Evolutionary conservation across 176 grass and related monocot genomes (phyloP), one percentile per base, ranked within the genome.

Genomic region (Paspalum vaginatum): DNA sequence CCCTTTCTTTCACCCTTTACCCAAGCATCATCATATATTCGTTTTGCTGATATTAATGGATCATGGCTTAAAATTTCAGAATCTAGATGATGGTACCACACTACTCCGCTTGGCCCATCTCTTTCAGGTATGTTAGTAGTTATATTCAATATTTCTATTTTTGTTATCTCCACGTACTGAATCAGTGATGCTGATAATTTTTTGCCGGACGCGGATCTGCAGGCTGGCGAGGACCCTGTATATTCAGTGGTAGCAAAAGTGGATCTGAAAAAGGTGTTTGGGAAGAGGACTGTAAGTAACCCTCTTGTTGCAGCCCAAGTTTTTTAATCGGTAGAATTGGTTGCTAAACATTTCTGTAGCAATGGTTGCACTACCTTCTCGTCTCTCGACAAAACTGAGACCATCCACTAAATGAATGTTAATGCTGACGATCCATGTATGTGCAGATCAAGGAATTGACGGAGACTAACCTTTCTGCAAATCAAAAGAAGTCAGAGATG

Each of bases 101-200:
- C 89, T 97, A 58, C 76, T 97, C 13, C 84, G 94, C 6, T 52
- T 94, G 83, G 94, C 89, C n/a, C 94, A 97, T 85, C 83, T 97
- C 37, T 97, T 94, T 74, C 66, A 97, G 89, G 91, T 97, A 87
- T 71, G 43, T 74, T 48, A 48, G 9, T 45, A 47, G 21, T 57
- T 56, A 47, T 72, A 40, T 49, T 8, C 46, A 48, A 50, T 67
- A 26, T 20, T 44, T 76, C 56, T 80, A 9, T 9, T 66, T 75
- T n/a, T n/a, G n/a, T n/a, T n/a, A n/a, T n/a, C n/a, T 11, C 68
- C 43, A 79, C n/a, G n/a, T 42, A 43, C 32, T 26, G 8, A 17
- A 86, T 72, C 44, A 38, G 18, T 26, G 8, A 78, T 25, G 44
- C 54, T 27, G 18, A 77, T 83, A 58, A 45, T 17, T 78, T 9